These are phyloP conservation scores for Entomortierella lignicola DNA, from an alignment of 192 early-diverging fungal genomes.

Conservation along the genomic window DNA sequence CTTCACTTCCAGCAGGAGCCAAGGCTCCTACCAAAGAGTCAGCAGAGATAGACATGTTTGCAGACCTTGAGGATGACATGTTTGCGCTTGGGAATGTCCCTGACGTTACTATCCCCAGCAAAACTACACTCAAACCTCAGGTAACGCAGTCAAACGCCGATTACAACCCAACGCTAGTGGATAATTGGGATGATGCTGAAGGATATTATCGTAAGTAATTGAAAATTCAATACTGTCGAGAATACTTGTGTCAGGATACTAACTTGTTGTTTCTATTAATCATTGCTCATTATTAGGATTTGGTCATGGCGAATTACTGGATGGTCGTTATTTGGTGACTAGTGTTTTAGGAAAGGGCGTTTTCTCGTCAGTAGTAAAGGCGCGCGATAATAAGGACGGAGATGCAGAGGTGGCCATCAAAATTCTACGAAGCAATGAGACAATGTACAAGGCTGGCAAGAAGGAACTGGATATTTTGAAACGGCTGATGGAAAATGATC, in stretches of 20 bases:
- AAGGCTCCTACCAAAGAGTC: slow-evolving; percentile 26
- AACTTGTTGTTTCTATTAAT: slow-evolving; percentile 1
- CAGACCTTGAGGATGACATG: slow-evolving; percentile 78
- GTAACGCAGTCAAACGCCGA: slow-evolving; percentile 40
- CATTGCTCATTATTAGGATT: slow-evolving; percentile 54
- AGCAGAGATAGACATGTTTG: slow-evolving; percentile 78
- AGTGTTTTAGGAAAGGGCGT: slow-evolving; percentile 93
- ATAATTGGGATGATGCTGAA: slow-evolving; percentile 97
- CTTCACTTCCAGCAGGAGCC: slow-evolving; percentile 19
- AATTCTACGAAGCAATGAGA: slow-evolving; percentile 94
- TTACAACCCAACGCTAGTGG: slow-evolving; percentile 70
- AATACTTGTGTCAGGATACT: neutral
- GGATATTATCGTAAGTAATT: slow-evolving; percentile 93
- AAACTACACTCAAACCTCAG: slow-evolving; percentile 21
- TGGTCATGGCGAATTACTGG: slow-evolving; percentile 87
- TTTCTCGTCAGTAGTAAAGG: slow-evolving; percentile 94
- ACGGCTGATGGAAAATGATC: slow-evolving; percentile 86
- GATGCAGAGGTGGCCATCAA: slow-evolving; percentile 93
- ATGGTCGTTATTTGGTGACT: slow-evolving; percentile 88
- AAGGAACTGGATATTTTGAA: slow-evolving; percentile 94
- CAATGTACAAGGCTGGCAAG: slow-evolving; percentile 91
- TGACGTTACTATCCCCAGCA: slow-evolving; percentile 15
- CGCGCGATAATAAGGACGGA: slow-evolving; percentile 76
- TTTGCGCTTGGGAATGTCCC: slow-evolving; percentile 55
- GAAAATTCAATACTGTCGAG: neutral